Conservation (phyloP, 2,329 filamentous ascomycete species). For the Stachybotrys echinatus region DNA sequence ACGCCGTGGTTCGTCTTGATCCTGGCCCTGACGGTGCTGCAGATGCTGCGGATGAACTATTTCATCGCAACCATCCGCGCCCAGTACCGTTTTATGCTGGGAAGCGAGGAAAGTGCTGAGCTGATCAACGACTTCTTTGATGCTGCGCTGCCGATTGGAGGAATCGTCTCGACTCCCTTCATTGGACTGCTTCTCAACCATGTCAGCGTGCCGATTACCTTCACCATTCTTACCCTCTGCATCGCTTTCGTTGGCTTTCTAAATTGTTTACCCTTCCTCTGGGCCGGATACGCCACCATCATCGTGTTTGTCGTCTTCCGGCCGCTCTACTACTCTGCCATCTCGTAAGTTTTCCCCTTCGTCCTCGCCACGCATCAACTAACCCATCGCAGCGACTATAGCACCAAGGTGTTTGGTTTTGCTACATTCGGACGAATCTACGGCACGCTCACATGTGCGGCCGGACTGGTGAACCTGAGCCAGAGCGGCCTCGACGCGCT, state of each 20-base stretch:
- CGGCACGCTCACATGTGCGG: slow-evolving; percentile 67
- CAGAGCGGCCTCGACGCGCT: slow-evolving; percentile 66
- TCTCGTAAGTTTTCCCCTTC: slow-evolving; percentile 42
- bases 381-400: slow-evolving; percentile 50
- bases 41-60: slow-evolving; percentile 68
- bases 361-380: not conserved
- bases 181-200: slow-evolving; percentile 66
- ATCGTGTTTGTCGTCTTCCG: slow-evolving; percentile 66
- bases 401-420: slow-evolving; percentile 77
- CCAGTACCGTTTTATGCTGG: slow-evolving; percentile 65
- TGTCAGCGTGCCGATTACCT: slow-evolving; percentile 54
- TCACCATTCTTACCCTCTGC: slow-evolving; percentile 51
- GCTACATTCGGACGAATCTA: slow-evolving; percentile 78
- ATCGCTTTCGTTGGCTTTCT: slow-evolving; percentile 56
- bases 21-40: slow-evolving; percentile 54
- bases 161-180: slow-evolving; percentile 64
- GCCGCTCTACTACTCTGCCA: slow-evolving; percentile 71
- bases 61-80: slow-evolving; percentile 61
- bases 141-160: slow-evolving; percentile 58
- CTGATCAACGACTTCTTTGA: slow-evolving; percentile 38
- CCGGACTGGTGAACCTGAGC: slow-evolving; percentile 65
- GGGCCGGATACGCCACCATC: slow-evolving; percentile 63
- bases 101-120: slow-evolving; percentile 34
- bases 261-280: slow-evolving; percentile 57
- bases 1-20: slow-evolving; percentile 71